These are phyloP conservation scores for Penicillium longicatenatum DNA, from an alignment of 495 filamentous ascomycete species.

Conservation along the genomic window DNA sequence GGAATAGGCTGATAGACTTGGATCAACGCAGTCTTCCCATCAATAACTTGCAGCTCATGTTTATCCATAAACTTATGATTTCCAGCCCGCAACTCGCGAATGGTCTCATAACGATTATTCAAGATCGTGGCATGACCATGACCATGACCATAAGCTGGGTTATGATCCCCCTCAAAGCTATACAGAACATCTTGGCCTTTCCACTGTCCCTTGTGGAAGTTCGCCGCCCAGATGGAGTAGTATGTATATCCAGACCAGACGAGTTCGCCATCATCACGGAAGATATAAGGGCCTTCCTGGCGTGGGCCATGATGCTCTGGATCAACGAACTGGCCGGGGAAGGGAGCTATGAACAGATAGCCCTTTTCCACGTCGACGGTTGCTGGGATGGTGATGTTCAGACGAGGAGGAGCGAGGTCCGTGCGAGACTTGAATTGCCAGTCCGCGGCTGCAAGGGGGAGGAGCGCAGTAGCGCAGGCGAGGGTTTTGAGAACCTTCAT, in stretches of 20 bases:
- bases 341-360: conserved; percentile 52
- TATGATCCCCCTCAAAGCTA: conserved; percentile 50
- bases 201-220: conserved; percentile 37
- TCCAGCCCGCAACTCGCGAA: conserved; percentile 42
- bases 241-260: conserved; percentile 55
- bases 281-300: conserved; percentile 50
- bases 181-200: conserved; percentile 48
- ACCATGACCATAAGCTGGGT: conserved; percentile 45
- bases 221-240: conserved; percentile 46
- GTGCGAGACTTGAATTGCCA: conserved; percentile 49
- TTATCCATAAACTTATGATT: conserved; percentile 47
- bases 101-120: conserved; percentile 50
- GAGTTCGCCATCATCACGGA: conserved; percentile 50
- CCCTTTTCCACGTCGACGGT: conserved; percentile 43
- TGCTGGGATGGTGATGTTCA: conserved; percentile 55
- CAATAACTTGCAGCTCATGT: conserved; percentile 52
- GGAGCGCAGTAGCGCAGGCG: conserved; percentile 24
- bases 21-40: conserved; percentile 33
- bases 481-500: conserved; percentile 38
- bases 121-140: conserved; percentile 48
- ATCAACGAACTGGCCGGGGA: conserved; percentile 11
- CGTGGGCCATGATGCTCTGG: conserved; percentile 49
- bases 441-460: conserved; percentile 25
- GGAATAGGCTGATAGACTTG: conserved; percentile 29
- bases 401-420: conserved; percentile 49